phyloP scores from a whole-genome alignment of 2,329 filamentous ascomycete genomes.

The Zasmidium cellare region DNA sequence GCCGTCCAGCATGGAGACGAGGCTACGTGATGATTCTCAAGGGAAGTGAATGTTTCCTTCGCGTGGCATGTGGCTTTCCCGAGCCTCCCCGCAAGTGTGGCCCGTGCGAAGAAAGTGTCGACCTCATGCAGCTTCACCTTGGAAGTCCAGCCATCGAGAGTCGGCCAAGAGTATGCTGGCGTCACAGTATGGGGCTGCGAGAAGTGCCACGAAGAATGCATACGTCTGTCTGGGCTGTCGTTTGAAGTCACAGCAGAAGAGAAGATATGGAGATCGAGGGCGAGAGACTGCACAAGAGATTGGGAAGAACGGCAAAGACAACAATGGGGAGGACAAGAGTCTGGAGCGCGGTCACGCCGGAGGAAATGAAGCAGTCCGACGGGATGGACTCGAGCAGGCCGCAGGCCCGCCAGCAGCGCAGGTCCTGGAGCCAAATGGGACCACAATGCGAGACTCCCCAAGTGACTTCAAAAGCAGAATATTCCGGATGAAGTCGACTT shows the following conservation, averaged over 20 bases:
- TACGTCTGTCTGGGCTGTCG: conserved; percentile 29
- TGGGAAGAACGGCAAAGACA: background rate
- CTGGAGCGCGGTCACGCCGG: background rate
- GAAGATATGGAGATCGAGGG: conserved; percentile 3
- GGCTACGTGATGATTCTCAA: background rate
- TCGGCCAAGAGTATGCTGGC: conserved; percentile 23
- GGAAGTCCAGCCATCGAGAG: too few species aligned
- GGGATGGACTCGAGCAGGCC: too few species aligned
- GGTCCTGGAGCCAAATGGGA: too few species aligned
- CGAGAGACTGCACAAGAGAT: background rate
- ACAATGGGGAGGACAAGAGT: background rate
- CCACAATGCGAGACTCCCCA: too few species aligned
- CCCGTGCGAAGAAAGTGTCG: background rate
- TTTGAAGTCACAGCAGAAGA: conserved; percentile 9
- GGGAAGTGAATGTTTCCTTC: background rate
- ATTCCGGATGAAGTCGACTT: too few species aligned
- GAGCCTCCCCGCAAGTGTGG: background rate
- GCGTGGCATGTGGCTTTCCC: background rate
- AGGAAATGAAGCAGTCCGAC: too few species aligned
- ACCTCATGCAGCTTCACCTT: too few species aligned
- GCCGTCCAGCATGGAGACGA: background rate
- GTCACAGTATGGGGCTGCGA: conserved; percentile 11
- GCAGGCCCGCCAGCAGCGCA: too few species aligned
- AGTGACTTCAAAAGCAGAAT: too few species aligned
- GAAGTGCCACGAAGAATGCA: conserved; percentile 13